Evolutionary conservation across 805 yeast genomes (phyloP).

Genomic region (Candida silvicultrix): DNA sequence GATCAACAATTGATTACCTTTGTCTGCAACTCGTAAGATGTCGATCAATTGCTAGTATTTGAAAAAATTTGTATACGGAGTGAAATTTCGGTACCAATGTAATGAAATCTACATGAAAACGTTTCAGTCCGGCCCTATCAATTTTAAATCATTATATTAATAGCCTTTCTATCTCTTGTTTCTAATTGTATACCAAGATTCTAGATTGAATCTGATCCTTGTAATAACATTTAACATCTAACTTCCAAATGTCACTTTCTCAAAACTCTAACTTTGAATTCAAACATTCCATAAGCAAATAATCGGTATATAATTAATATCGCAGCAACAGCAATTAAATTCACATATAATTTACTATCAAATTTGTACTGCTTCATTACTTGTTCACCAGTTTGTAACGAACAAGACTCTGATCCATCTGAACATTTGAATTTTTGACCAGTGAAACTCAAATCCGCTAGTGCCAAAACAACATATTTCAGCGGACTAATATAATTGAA

Average conservation of each 20-base stretch:
- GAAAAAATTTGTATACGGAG: too few species aligned
- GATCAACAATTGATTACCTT: too few species aligned
- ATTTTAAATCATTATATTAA: too few species aligned
- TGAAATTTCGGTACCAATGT: too few species aligned
- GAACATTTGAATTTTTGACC: slow-evolving; percentile 47
- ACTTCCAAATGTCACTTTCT: neutral
- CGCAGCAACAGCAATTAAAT: slow-evolving; percentile 30
- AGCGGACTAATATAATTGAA: slow-evolving; percentile 74
- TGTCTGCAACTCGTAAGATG: too few species aligned
- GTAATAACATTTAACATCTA: too few species aligned
- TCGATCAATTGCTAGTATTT: too few species aligned
- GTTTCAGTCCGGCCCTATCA: too few species aligned
- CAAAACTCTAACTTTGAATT: slow-evolving; percentile 5
- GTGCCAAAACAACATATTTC: slow-evolving; percentile 55
- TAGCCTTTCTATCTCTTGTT: too few species aligned
- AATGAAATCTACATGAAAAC: too few species aligned
- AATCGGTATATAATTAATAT: slow-evolving; percentile 30
- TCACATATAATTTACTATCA: slow-evolving; percentile 24
- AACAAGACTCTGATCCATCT: slow-evolving; percentile 28
- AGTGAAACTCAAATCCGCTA: slow-evolving; percentile 48
- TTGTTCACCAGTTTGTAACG: slow-evolving; percentile 45
- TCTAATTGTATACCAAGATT: too few species aligned
- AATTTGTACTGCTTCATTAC: slow-evolving; percentile 44
- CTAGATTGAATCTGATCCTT: too few species aligned
- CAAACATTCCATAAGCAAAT: slow-evolving; percentile 24